Conservation (phyloP, 148 eudicot species). For the Rheum nobile region DNA sequence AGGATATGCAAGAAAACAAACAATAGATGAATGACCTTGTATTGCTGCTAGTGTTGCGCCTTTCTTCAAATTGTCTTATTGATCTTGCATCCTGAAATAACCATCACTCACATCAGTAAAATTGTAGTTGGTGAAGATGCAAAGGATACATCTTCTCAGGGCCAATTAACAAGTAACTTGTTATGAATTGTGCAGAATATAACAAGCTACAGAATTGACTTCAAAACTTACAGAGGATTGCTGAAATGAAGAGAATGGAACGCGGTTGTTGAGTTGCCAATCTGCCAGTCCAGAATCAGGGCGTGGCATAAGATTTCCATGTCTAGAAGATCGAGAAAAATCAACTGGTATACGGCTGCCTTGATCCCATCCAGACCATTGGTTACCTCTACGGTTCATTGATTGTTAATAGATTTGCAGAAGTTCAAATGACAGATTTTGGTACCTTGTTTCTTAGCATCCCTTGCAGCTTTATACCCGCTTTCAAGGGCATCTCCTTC, state of each 20-base stretch:
- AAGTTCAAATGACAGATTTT: background rate
- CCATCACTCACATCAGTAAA: background rate
- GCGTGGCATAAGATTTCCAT: background rate
- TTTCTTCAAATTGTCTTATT: background rate
- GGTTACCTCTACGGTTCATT: background rate
- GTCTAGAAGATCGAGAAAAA: background rate
- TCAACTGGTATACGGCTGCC: background rate
- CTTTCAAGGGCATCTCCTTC: background rate
- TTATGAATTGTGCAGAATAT: background rate
- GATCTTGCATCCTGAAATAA: constrained; percentile 2
- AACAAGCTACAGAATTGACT: background rate
- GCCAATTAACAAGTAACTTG: background rate
- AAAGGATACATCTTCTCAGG: background rate
- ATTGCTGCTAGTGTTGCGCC: background rate
- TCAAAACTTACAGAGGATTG: background rate
- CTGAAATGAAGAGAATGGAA: background rate
- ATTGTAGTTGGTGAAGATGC: no score
- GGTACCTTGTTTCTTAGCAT: background rate
- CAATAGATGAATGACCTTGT: background rate
- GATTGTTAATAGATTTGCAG: background rate
- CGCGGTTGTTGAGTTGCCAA: background rate
- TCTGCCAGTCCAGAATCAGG: background rate
- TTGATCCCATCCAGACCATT: constrained; percentile 5
- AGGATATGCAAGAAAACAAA: background rate
- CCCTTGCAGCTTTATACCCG: background rate